These are phyloP conservation scores for Phaeolepiota aurea DNA, from an alignment of 768 basidiomycete species.

Conservation along the genomic window DNA sequence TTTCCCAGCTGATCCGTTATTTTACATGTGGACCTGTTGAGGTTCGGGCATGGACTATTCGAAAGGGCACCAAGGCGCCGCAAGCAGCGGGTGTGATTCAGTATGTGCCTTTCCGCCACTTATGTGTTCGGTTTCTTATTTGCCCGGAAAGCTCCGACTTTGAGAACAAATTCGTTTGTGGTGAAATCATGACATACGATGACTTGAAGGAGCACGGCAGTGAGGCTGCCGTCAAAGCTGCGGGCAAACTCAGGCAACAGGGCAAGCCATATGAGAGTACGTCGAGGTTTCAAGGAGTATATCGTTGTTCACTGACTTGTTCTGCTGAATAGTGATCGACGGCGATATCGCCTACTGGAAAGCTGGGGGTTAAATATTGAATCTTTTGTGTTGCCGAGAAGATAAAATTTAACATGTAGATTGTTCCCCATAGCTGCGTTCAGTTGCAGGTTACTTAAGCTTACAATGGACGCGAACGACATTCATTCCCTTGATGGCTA, in stretches of 20 bases:
- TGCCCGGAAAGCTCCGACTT: constrained; percentile 69
- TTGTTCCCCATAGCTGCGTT: too few relatives aligned
- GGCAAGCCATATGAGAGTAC: constrained; percentile 94
- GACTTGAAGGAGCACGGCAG: constrained; percentile 90
- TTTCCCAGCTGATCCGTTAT: constrained; percentile 76
- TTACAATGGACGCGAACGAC: too few relatives aligned
- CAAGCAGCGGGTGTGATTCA: constrained; percentile 98
- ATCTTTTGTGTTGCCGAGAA: neutral
- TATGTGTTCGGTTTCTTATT: neutral
- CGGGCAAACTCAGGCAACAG: constrained; percentile 90
- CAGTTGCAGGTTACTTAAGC: too few relatives aligned
- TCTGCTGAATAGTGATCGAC: constrained; percentile 65
- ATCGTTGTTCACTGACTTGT: too few relatives aligned
- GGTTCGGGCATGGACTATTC: constrained; percentile 97
- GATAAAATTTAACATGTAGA: neutral
- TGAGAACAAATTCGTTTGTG: constrained; percentile 96
- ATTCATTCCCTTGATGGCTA: too few relatives aligned
- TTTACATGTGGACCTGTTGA: constrained; percentile 97
- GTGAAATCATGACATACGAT: constrained; percentile 90
- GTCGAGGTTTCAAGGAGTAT: constrained; percentile 17
- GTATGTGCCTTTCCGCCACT: constrained; percentile 32
- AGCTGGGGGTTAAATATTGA: constrained; percentile 50
- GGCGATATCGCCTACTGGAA: constrained; percentile 95
- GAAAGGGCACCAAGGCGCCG: constrained; percentile 89
- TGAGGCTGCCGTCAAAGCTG: constrained; percentile 88